Base-by-base conservation (phyloP, 73 alveolate genomes). In the Tetrahymena borealis region DNA sequence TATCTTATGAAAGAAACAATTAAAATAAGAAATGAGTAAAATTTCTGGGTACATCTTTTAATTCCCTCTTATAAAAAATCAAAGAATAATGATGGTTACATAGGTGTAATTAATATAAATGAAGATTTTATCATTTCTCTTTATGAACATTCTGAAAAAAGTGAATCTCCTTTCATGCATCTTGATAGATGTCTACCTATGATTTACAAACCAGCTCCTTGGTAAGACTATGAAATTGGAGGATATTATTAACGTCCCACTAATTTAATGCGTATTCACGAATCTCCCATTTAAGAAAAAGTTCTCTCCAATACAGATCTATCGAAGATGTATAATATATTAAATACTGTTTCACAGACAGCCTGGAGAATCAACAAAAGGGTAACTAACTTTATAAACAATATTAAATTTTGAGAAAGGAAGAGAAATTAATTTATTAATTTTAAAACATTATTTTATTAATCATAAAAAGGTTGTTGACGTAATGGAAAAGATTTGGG, bases 291-390 rank as follows among this genome's bases (percentile, higher is more conserved):
- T 79, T 94, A 96, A 93, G 92, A 97, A 96, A 92, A 90, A 11
- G 95, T 95, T 39, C 91, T 97, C 85, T 90, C 95, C n/a, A 85
- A 95, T 79, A 92, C 95, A 5, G 96, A 97, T 95, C 40, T 97
- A 7, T 90, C 96, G 36, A 94, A 91, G 7, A 36, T 95, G 43
- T 96, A 96, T 79, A 43, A 96, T n/a, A 94, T 96, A 8, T 91
- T 97, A 16, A 95, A 97, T 90, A 39, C 94, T 32, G 91, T 98
- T 36, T 96, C 99, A 12, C 94, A 92, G 12, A 95, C 95, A 38
- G 98, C 99, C 24, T 98, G 99, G 99, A 94, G 98, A 91, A 96
- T 98, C 37, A 98, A 98, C 85, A 60, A 60, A 16, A 60, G 28
- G 28, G 85, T 60, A 60, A 60, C 1, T 3, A 40, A 8, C n/a